These are phyloP conservation scores for Aspergillus fischeri DNA, from an alignment of 2,329 filamentous ascomycete species.

Conservation along the genomic window DNA sequence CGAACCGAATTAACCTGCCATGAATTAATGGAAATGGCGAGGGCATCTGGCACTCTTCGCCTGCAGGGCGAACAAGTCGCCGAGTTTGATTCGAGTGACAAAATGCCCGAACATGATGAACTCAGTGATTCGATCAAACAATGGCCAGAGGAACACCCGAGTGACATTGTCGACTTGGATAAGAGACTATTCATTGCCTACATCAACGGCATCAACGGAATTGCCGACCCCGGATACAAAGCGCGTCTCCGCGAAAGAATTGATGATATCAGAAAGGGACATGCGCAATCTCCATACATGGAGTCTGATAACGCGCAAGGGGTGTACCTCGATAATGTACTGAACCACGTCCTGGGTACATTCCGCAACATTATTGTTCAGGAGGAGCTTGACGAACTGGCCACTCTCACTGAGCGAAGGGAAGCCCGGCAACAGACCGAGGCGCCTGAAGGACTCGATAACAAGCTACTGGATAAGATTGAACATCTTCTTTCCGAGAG, in stretches of 20 bases:
- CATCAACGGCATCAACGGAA: conserved; percentile 41
- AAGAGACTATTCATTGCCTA: conserved; percentile 38
- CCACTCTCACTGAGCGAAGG: conserved; percentile 24
- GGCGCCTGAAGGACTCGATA: conserved; percentile 11
- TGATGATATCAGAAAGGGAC: conserved; percentile 31
- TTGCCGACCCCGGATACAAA: conserved; percentile 31
- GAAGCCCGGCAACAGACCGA: conserved; percentile 9
- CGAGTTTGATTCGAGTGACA: conserved; percentile 12
- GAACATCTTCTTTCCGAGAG: conserved; percentile 34
- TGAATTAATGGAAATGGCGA: conserved; percentile 36
- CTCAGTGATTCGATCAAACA: conserved; percentile 18
- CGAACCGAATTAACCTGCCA: conserved; percentile 35
- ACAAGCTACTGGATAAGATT: conserved; percentile 29
- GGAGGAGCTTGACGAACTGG: conserved; percentile 34
- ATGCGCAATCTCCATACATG: conserved; percentile 28
- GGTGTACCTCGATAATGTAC: conserved; percentile 34
- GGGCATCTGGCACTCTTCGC: conserved; percentile 20
- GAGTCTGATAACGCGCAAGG: conserved; percentile 27
- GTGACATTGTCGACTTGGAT: conserved; percentile 37
- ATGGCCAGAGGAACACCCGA: conserved; percentile 32
- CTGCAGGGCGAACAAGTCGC: conserved; percentile 17
- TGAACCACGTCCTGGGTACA: conserved; percentile 36
- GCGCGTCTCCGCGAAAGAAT: conserved; percentile 30
- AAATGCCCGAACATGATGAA: conserved; percentile 12
- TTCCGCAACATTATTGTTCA: conserved; percentile 38